Evolutionary conservation across 495 filamentous ascomycete genomes (phyloP).

Genomic region (Neurospora hispaniola): DNA sequence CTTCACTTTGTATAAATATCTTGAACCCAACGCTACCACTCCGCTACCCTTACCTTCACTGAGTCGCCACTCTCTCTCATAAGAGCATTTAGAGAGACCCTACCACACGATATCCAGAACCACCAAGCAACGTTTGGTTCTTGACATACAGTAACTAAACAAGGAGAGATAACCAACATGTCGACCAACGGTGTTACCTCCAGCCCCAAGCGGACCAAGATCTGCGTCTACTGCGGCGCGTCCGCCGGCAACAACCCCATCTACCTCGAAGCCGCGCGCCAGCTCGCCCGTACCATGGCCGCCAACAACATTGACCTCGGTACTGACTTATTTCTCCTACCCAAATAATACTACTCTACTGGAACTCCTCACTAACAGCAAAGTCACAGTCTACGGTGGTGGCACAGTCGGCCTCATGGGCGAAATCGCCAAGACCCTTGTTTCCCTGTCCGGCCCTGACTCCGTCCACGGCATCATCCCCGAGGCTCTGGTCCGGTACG

Average conservation of each 20-base stretch:
- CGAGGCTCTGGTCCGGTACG: conserved; percentile 67
- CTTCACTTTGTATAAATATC: background rate
- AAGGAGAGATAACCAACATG: conserved; percentile 19
- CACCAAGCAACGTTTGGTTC: background rate
- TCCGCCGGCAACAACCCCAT: conserved; percentile 56
- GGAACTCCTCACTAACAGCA: background rate
- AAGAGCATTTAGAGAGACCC: background rate
- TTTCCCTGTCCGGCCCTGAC: conserved; percentile 67
- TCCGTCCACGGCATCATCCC: conserved; percentile 93
- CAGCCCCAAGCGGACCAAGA: conserved; percentile 35
- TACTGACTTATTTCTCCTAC: conserved; percentile 3
- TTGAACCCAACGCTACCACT: background rate
- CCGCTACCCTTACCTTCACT: background rate
- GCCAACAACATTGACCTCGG: conserved; percentile 59
- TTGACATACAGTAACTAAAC: background rate
- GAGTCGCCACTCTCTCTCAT: background rate
- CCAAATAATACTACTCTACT: background rate
- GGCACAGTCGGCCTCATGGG: conserved; percentile 95
- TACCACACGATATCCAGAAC: background rate
- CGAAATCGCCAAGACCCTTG: conserved; percentile 78
- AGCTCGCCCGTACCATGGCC: conserved; percentile 66
- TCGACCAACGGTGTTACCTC: conserved; percentile 32
- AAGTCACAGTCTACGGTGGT: conserved; percentile 67
- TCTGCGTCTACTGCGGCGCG: conserved; percentile 77
- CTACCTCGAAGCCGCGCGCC: conserved; percentile 63